These are phyloP conservation scores for Eudorina sp. DNA, from an alignment of 139 green algal genomes.

Conservation along the genomic window DNA sequence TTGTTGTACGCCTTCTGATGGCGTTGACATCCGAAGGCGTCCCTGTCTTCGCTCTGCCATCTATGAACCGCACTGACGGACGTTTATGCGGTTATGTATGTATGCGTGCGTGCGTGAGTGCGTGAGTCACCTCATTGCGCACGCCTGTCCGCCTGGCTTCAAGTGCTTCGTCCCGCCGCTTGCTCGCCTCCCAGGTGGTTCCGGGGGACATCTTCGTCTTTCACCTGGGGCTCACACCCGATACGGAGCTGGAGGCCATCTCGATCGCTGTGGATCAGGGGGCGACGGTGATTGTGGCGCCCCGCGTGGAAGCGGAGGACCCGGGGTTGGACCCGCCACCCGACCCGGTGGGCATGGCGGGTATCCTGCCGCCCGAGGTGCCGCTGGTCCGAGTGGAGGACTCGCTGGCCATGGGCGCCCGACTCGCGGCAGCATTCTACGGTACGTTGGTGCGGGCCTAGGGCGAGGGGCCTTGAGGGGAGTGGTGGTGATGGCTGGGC, in stretches of 20 bases:
- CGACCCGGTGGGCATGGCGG: neutral
- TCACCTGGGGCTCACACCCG: conserved; percentile 8
- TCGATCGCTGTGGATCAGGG: conserved; percentile 23
- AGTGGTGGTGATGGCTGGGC: too few relatives aligned
- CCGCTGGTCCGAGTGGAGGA: conserved; percentile 67
- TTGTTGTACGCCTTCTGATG: too few relatives aligned
- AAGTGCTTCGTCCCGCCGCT: too few relatives aligned
- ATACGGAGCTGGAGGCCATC: conserved; percentile 1
- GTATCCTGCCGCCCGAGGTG: conserved; percentile 55
- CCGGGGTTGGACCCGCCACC: conserved; percentile 29
- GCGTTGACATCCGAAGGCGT: too few relatives aligned
- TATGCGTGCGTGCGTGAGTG: too few relatives aligned
- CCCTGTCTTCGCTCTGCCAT: too few relatives aligned
- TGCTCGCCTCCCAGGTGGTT: conserved; percentile 30
- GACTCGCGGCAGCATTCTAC: conserved; percentile 80
- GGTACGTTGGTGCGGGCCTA: too few relatives aligned
- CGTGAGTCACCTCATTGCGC: too few relatives aligned
- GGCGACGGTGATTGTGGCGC: conserved; percentile 54
- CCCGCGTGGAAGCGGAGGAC: neutral
- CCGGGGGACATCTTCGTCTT: conserved; percentile 8
- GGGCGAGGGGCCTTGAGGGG: too few relatives aligned
- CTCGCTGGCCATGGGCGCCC: conserved; percentile 48
- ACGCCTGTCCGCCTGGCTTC: too few relatives aligned
- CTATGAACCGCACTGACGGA: too few relatives aligned
- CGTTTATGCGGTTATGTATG: too few relatives aligned